phyloP scores from a whole-genome alignment of 129 eudicot genomes.

The Flaveria brownii region DNA sequence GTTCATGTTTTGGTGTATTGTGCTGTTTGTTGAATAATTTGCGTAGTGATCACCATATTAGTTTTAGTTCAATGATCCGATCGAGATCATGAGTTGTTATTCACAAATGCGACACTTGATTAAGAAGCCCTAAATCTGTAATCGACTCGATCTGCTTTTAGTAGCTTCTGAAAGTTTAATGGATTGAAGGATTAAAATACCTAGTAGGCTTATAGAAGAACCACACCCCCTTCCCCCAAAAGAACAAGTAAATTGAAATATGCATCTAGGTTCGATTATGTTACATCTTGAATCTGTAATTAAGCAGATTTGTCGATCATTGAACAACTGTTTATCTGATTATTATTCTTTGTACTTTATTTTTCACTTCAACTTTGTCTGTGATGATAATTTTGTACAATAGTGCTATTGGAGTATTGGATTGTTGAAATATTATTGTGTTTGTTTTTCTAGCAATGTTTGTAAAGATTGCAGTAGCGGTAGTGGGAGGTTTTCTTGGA shows the following conservation, averaged over 20 bases:
- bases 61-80: conserved; percentile 10
- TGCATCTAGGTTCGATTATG: neutral
- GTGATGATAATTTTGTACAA: neutral
- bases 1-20: conserved; percentile 4
- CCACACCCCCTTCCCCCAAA: too few species aligned
- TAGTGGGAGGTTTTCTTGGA: conserved; percentile 42
- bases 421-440: conserved; percentile 6
- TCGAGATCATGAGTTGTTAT: conserved; percentile 5
- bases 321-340: neutral
- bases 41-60: conserved; percentile 2
- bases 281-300: neutral
- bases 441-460: conserved; percentile 50
- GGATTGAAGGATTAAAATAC: neutral
- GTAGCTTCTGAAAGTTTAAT: neutral
- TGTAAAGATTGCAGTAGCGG: conserved; percentile 45
- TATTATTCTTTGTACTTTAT: neutral
- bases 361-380: neutral
- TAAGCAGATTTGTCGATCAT: neutral
- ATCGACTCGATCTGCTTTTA: conserved; percentile 13
- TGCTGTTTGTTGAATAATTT: neutral
- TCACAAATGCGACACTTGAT: neutral
- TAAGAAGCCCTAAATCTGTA: neutral
- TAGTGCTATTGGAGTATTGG: neutral
- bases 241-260: neutral
- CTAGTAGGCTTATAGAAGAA: neutral